Evolutionary conservation across 495 filamentous ascomycete genomes (phyloP).

Genomic region (Margaritispora aquatica): DNA sequence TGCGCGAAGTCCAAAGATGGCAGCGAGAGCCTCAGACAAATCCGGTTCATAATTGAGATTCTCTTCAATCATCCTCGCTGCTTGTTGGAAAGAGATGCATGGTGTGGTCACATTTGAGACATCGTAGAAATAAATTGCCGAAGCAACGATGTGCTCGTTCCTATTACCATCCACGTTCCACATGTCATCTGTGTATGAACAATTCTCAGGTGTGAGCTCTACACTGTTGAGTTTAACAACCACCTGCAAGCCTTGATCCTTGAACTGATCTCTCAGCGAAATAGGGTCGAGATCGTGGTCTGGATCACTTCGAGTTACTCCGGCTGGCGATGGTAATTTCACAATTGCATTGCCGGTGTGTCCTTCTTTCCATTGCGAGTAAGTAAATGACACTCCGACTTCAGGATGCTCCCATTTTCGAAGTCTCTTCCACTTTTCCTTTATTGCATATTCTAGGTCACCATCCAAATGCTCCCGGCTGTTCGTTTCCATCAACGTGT

Average conservation of each 20-base stretch:
- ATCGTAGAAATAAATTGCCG: constrained; percentile 55
- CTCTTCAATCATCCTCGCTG: constrained; percentile 8
- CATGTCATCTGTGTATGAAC: constrained; percentile 22
- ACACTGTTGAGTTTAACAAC: constrained; percentile 29
- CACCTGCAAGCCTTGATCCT: constrained; percentile 31
- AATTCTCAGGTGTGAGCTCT: constrained; percentile 27
- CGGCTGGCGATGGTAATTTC: constrained; percentile 3
- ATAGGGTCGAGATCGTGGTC: neutral
- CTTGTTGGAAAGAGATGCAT: constrained; percentile 43
- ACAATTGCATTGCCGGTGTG: neutral
- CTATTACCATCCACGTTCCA: constrained; percentile 26
- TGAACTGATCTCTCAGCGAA: constrained; percentile 30
- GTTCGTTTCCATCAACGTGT: neutral
- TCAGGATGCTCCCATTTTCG: neutral
- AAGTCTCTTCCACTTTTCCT: neutral
- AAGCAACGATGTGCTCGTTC: constrained; percentile 51
- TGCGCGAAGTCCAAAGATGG: neutral
- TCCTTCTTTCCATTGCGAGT: neutral
- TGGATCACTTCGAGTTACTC: neutral
- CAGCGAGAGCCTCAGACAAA: neutral
- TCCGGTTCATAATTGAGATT: neutral
- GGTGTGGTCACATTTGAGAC: constrained; percentile 51
- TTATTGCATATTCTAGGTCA: neutral
- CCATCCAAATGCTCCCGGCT: neutral
- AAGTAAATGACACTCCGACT: neutral